Conservation (phyloP, 1,139 yeast genomes). For the Blastobotrys proliferans region DNA sequence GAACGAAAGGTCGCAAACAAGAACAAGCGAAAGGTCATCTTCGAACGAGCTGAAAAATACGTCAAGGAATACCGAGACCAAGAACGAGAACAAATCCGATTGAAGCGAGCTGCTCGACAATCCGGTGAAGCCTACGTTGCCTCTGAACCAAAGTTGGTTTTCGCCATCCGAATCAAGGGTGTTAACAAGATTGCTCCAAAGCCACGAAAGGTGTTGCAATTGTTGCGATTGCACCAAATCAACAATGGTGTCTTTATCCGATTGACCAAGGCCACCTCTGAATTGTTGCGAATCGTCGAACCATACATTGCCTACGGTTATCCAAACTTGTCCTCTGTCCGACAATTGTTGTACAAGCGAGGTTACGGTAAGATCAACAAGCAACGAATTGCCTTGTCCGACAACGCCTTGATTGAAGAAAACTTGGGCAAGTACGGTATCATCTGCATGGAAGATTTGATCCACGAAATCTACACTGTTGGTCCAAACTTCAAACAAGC, state of each 20-base stretch:
- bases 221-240: conserved; percentile 96
- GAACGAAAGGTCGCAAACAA: conserved; percentile 88
- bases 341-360: conserved; percentile 99
- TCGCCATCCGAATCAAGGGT: conserved; percentile 99
- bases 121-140: conserved; percentile 79
- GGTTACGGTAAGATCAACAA: conserved; percentile 99
- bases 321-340: conserved; percentile 95
- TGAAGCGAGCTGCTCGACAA: conserved; percentile 97
- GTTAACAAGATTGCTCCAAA: conserved; percentile 99
- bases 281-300: conserved; percentile 96
- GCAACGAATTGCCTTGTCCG: conserved; percentile 90
- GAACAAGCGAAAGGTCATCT: conserved; percentile 92
- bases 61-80: conserved; percentile 94
- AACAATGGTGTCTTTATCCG: conserved; percentile 98
- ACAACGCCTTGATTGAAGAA: conserved; percentile 93
- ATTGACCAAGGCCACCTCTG: conserved; percentile 97
- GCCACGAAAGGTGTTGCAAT: conserved; percentile 99
- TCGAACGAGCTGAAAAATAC: conserved; percentile 98
- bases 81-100: conserved; percentile 88
- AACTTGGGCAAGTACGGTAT: conserved; percentile 96
- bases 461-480: conserved; percentile 98
- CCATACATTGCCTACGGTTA: conserved; percentile 99
- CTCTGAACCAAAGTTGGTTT: conserved; percentile 95
- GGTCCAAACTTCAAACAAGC: conserved; percentile 99
- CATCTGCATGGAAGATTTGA: conserved; percentile 93